A percentile compares a stretch with the other conserved stretches of the same genome.
Conservation (phyloP, 441 rosid genomes). For the Pelargonium citronellum region DNA sequence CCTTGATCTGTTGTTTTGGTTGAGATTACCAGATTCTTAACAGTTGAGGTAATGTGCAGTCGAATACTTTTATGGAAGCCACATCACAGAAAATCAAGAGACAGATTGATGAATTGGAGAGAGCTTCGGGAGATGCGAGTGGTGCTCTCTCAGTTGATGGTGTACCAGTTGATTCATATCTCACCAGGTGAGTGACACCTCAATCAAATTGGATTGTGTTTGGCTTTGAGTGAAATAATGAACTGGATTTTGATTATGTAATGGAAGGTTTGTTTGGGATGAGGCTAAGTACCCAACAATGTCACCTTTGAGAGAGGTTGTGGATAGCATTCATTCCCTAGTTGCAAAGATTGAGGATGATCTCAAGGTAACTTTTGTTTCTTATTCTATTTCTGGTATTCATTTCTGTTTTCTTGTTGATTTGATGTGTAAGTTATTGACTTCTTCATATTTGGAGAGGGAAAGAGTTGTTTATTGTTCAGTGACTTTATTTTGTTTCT, state of each 20-base stretch:
- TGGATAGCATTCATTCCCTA: conserved; percentile 69
- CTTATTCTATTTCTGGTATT: neutral
- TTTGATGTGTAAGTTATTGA: neutral
- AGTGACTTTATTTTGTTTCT: neutral
- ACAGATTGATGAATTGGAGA: conserved; percentile 95
- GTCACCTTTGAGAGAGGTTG: conserved; percentile 84
- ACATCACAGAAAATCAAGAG: conserved; percentile 92
- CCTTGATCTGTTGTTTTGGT: neutral
- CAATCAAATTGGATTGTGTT: conserved; percentile 4
- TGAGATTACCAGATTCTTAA: neutral
- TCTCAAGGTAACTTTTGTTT: conserved; percentile 66
- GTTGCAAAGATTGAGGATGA: conserved; percentile 98
- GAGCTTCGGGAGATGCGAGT: conserved; percentile 73
- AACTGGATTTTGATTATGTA: conserved; percentile 24
- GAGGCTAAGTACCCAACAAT: conserved; percentile 91
- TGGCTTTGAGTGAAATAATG: conserved; percentile 5
- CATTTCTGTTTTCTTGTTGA: conserved; percentile 3
- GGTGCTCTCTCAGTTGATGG: conserved; percentile 84
- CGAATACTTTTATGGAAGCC: conserved; percentile 84
- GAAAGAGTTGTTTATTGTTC: neutral
- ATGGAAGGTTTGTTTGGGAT: conserved; percentile 84
- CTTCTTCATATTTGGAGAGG: neutral
- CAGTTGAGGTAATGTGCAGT: conserved; percentile 37
- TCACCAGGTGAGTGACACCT: conserved; percentile 56
- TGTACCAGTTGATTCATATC: conserved; percentile 90